Conservation (phyloP, 352 stramenopile species). For the Albugo laibachii region DNA sequence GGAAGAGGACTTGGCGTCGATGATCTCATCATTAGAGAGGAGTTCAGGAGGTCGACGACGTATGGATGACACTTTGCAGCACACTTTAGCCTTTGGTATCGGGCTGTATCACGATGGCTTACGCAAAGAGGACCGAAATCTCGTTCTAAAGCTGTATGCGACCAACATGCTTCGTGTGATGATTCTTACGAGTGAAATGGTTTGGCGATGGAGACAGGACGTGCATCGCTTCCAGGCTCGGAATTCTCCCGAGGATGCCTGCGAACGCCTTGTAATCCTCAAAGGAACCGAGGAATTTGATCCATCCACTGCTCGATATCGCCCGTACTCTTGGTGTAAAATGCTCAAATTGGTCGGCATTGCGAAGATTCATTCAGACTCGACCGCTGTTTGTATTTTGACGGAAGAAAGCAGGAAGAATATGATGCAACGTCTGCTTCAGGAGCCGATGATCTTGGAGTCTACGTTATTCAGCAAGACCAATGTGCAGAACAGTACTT, state of each 20-base stretch:
- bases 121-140: slow-evolving; percentile 70
- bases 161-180: slow-evolving; percentile 93
- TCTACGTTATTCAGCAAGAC: slow-evolving; percentile 82
- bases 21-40: slow-evolving; percentile 43
- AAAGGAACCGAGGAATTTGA: slow-evolving; percentile 98
- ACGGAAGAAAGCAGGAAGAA: slow-evolving; percentile 97
- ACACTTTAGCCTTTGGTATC: slow-evolving; percentile 96
- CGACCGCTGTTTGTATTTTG: slow-evolving; percentile 70
- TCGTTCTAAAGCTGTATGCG: slow-evolving; percentile 95
- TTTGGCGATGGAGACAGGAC: slow-evolving; percentile 23
- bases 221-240: background rate
- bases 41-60: slow-evolving; percentile 50
- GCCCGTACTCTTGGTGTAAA: slow-evolving; percentile 96
- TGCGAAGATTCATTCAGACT: slow-evolving; percentile 14
- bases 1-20: slow-evolving; percentile 16
- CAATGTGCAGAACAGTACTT: background rate
- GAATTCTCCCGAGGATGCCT: background rate
- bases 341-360: slow-evolving; percentile 99
- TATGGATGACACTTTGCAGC: slow-evolving; percentile 81
- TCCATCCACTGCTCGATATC: slow-evolving; percentile 83
- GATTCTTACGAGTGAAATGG: slow-evolving; percentile 84
- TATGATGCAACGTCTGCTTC: slow-evolving; percentile 96
- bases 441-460: slow-evolving; percentile 95
- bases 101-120: slow-evolving; percentile 93
- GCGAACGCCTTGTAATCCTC: slow-evolving; percentile 84